Evolutionary conservation across 108 stramenopile genomes (phyloP).

Genomic region (Schizochytrium sp.): DNA sequence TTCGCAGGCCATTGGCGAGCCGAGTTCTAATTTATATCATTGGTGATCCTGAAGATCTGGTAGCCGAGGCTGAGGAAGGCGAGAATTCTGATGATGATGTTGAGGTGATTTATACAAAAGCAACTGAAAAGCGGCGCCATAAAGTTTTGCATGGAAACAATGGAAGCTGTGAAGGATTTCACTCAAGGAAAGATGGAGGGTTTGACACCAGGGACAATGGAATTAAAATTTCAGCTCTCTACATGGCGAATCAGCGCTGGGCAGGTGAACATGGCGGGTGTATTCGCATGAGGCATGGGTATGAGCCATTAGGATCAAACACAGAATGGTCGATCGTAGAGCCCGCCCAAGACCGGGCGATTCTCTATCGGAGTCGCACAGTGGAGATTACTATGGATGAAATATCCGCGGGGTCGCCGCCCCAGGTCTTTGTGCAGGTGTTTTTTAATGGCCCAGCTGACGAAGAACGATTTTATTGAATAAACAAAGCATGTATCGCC

Average conservation of each 20-base stretch:
- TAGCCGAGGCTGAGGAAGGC: background rate
- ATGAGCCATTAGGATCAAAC: background rate
- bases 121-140: background rate
- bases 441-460: slow-evolving; percentile 23
- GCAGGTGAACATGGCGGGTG: background rate
- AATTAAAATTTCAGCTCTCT: background rate
- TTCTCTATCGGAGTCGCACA: background rate
- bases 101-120: background rate
- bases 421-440: background rate
- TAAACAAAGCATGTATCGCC: slow-evolving; percentile 73
- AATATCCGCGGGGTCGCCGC: background rate
- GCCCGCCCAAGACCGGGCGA: background rate
- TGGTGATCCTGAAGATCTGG: background rate
- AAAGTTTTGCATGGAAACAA: background rate
- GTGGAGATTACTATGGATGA: background rate
- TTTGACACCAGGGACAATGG: slow-evolving; percentile 27
- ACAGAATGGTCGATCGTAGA: no score
- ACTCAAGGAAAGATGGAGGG: background rate
- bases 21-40: slow-evolving; percentile 13
- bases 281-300: background rate
- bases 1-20: background rate
- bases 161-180: background rate
- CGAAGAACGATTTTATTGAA: slow-evolving; percentile 19
- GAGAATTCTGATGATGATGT: background rate
- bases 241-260: slow-evolving; percentile 11